Evolutionary conservation across 2,329 filamentous ascomycete genomes (phyloP), one percentile per base, ranked within the genome.

Genomic region (Colletotrichum sp.): DNA sequence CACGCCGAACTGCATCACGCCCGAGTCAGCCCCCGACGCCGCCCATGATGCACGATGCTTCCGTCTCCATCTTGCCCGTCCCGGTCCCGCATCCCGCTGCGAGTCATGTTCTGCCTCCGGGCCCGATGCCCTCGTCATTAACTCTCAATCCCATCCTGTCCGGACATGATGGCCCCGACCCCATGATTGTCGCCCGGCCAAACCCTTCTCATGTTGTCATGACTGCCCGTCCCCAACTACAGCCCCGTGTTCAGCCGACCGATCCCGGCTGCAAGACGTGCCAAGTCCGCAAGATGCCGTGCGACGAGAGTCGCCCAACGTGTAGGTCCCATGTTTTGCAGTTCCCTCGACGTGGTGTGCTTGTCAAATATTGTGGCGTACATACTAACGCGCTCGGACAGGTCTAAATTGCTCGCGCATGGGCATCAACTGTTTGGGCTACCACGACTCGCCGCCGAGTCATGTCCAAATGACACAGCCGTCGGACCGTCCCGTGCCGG

Each of bases 221-320:
- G 73, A 75, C 73, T 30, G 61, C 73, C 13, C 70, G 73, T 30
- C 70, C 73, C 48, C 73, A 73, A 30, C 48, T 73, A 7, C 73
- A 73, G 8, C 52, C 69, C 43, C 73, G 66, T 28, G 38, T 58
- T 16, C 73, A 73, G 36, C 73, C 63, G 18, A 43, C 58, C 1
- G 69, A 75, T 13, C 73, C 73, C 14, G 73, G 73, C 69, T 75
- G 73, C 56, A 75, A 75, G 28, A 75, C 73, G 12, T 75, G 73
- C 32, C 73, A 75, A 10, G 71, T 75, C 24, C 73, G 73, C 69
- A 75, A 75, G 58, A 75, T 75, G 73, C 73, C 73, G 21, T 75
- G 73, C 32, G 73, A 75, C 30, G 73, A 75, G 58, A 70, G 73
- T 5, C 69, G 73, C n/a, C 73, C 73, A 24, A 64, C 73, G 14